Conservation (phyloP, 805 yeast species). For the Lipomyces yamanashiensis region DNA sequence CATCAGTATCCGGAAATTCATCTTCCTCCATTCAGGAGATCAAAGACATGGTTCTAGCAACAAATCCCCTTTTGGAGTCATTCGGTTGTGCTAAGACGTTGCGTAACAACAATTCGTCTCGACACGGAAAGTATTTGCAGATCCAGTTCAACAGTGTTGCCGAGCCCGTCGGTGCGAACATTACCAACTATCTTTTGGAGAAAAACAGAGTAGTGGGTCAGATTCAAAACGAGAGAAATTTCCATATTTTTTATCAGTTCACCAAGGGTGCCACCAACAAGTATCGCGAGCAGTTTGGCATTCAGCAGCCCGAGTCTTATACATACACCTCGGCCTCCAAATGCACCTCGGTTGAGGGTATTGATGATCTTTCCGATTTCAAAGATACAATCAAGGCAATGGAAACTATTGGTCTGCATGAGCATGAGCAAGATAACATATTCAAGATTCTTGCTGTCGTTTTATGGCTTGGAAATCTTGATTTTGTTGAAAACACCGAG, state of each 20-base stretch:
- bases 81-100: conserved; percentile 94
- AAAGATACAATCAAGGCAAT: conserved; percentile 82
- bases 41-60: conserved; percentile 97
- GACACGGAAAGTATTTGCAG: conserved; percentile 93
- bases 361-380: conserved; percentile 82
- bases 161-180: conserved; percentile 94
- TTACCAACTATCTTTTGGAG: conserved; percentile 91
- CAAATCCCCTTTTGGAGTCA: conserved; percentile 88
- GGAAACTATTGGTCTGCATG: conserved; percentile 81
- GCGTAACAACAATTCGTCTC: conserved; percentile 84
- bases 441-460: conserved; percentile 83
- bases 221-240: conserved; percentile 87
- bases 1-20: conserved; percentile 74
- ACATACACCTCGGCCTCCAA: conserved; percentile 84
- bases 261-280: conserved; percentile 86
- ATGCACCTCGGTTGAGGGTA: conserved; percentile 83
- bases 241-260: conserved; percentile 95
- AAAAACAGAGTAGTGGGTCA: conserved; percentile 98
- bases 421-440: conserved; percentile 85
- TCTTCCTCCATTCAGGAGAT: conserved; percentile 76
- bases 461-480: conserved; percentile 92
- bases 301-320: conserved; percentile 93
- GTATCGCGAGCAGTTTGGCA: conserved; percentile 83
- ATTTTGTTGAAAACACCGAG: conserved; percentile 82
- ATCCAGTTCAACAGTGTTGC: conserved; percentile 79